A percentile compares a stretch with the other conserved stretches of the same genome.
Evolutionary conservation across 139 green algal genomes (phyloP).

Genomic region (Haematococcus sp.): DNA sequence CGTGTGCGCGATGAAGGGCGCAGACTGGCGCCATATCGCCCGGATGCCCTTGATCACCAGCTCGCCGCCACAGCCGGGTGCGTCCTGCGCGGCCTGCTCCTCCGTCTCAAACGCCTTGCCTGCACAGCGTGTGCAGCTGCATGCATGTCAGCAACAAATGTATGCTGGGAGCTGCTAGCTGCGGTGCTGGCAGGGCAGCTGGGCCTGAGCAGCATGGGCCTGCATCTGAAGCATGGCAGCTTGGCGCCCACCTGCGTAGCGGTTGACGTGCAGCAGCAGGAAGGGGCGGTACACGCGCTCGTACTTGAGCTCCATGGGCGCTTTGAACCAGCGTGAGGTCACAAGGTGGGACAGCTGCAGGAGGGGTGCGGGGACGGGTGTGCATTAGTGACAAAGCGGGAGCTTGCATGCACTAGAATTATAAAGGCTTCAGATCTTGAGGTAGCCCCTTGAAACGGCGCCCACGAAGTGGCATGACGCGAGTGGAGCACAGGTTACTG

Average conservation of each 20-base stretch:
- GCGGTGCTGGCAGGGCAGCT: too few relatives aligned
- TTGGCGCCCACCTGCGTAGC: slow-evolving; percentile 39
- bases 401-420: too few relatives aligned
- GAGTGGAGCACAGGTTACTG: too few relatives aligned
- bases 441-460: neutral
- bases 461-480: too few relatives aligned
- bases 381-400: neutral
- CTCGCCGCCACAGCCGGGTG: neutral
- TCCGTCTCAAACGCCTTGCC: slow-evolving; percentile 55
- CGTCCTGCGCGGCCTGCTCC: slow-evolving; percentile 29
- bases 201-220: too few relatives aligned
- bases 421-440: too few relatives aligned
- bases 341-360: slow-evolving; percentile 37
- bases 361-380: neutral
- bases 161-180: neutral
- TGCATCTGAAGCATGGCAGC: too few relatives aligned
- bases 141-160: slow-evolving; percentile 23
- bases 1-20: slow-evolving; percentile 58
- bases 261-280: slow-evolving; percentile 84
- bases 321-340: slow-evolving; percentile 36
- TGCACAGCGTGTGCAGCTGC: slow-evolving; percentile 38
- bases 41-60: slow-evolving; percentile 74
- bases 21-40: slow-evolving; percentile 65
- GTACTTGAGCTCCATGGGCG: slow-evolving; percentile 68
- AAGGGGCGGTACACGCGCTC: slow-evolving; percentile 63